Evolutionary conservation across 2,329 filamentous ascomycete species (phyloP), one percentile per base, ranked within the genome.

Genomic region (Ambrosiella xylebori): DNA sequence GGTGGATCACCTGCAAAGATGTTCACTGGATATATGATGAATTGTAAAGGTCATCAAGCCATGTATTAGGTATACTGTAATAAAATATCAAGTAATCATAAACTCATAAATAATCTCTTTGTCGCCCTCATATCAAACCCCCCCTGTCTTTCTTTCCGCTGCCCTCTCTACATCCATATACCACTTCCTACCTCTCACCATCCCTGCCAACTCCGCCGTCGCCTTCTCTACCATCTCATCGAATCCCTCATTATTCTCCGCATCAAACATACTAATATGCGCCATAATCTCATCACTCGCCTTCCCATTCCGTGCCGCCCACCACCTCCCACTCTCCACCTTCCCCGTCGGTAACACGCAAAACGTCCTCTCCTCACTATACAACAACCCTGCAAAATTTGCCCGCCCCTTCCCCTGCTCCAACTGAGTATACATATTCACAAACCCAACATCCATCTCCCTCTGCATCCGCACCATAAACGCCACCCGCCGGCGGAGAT

Each of bases 371-470:
- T 72, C 71, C 9, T 37, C 44, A 37, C 59, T 60, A 40, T 60
- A 60, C 37, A 60, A 19, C 17, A 60, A 15, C 13, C 44, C 45
- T 38, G 59, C 55, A n/a, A 57, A 52, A 47, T 57, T 61, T 1
- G 50, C 59, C 37, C 76, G 65, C 56, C 74, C 69, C 12, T 85
- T 84, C 12, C 80, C 82, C 65, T 78, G 76, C 1, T 89, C 90
- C 35, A 98, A 79, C 36, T 84, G 78, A 3, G 88, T 95, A 70
- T 95, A 96, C 59, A 96, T 75, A 66, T 96, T 93, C 12, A 82
- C 82, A 66, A 90, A 95, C 1, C 86, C 86, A 12, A 96, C 76
- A 11, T 75, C 76, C 12, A 87, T 76, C 59, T 86, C 80, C 51
- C 74, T 68, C 39, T 81, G 76, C 17, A 90, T 72, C 60, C 76